Conservation (phyloP, 2,329 filamentous ascomycete species). For the Leptosphaerulina australis region DNA sequence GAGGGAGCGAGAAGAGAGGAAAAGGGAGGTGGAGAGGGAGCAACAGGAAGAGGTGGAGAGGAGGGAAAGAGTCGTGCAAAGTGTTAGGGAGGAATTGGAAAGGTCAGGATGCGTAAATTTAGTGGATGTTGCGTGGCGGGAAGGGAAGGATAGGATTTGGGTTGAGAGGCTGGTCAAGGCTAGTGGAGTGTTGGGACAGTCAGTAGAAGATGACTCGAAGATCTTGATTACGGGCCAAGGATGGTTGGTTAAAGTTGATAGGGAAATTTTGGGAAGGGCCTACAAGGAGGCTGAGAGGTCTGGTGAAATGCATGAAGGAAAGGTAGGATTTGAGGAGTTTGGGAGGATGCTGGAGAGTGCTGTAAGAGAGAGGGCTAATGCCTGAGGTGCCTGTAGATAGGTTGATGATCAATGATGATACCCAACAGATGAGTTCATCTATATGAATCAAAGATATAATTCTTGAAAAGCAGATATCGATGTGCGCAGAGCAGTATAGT, state of each 20-base stretch:
- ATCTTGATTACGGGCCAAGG: slow-evolving; percentile 52
- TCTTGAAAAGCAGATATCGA: too few relatives aligned
- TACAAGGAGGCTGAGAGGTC: slow-evolving; percentile 46
- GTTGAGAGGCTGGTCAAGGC: slow-evolving; percentile 53
- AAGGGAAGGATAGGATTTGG: slow-evolving; percentile 53
- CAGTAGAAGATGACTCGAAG: slow-evolving; percentile 32
- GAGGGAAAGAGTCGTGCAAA: slow-evolving; percentile 39
- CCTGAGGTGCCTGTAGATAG: background rate
- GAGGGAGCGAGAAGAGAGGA: slow-evolving; percentile 48
- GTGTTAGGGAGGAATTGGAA: slow-evolving; percentile 34
- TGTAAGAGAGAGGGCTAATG: slow-evolving; percentile 33
- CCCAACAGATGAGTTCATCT: background rate
- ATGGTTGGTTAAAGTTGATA: slow-evolving; percentile 52
- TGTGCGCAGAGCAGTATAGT: too few relatives aligned
- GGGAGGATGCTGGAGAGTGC: slow-evolving; percentile 48
- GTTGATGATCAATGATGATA: slow-evolving; percentile 7
- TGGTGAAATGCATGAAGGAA: slow-evolving; percentile 36
- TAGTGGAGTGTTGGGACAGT: slow-evolving; percentile 46
- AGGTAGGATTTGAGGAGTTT: slow-evolving; percentile 47
- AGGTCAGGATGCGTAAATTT: slow-evolving; percentile 41
- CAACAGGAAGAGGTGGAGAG: slow-evolving; percentile 42
- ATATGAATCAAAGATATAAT: too few relatives aligned
- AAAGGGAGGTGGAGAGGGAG: slow-evolving; percentile 48
- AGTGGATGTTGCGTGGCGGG: slow-evolving; percentile 48
- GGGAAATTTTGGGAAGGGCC: slow-evolving; percentile 48